Conservation (phyloP, 805 yeast species). For the Schwanniomyces occidentalis region DNA sequence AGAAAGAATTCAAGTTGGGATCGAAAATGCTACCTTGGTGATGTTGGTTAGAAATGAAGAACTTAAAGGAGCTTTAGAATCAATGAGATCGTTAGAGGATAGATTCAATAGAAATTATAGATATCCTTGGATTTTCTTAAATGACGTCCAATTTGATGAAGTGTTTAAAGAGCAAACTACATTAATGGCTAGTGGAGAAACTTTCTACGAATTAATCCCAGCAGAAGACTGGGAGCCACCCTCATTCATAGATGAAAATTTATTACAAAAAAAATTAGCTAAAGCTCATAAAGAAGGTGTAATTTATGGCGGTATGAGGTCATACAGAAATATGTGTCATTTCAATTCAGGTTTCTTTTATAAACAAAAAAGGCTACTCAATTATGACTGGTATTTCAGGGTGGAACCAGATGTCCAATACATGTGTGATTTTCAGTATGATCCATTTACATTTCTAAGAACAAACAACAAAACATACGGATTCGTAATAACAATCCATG, state of each 20-base stretch:
- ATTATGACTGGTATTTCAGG: conserved; percentile 59
- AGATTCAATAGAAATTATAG: conserved; percentile 38
- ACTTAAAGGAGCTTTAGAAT: conserved; percentile 62
- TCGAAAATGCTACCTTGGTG: conserved; percentile 80
- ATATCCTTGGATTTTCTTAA: conserved; percentile 47
- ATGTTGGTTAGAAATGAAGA: conserved; percentile 89
- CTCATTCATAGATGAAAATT: conserved; percentile 28
- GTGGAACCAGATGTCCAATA: conserved; percentile 61
- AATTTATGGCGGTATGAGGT: conserved; percentile 48
- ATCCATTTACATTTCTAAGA: conserved; percentile 48
- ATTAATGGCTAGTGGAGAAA: conserved; percentile 45
- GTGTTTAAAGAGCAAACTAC: conserved; percentile 43
- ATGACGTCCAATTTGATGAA: conserved; percentile 42
- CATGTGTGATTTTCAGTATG: conserved; percentile 58
- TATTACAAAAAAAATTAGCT: conserved; percentile 24
- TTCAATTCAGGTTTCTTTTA: conserved; percentile 68
- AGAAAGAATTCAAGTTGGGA: conserved; percentile 43
- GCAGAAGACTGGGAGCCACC: conserved; percentile 43
- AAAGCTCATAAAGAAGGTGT: conserved; percentile 23
- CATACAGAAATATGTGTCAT: conserved; percentile 69
- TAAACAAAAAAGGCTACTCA: conserved; percentile 42
- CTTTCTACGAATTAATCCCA: conserved; percentile 43
- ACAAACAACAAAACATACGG: conserved; percentile 49
- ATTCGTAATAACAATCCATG: conserved; percentile 51
- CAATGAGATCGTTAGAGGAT: conserved; percentile 46